A percentile compares a stretch with the other conserved stretches of the same genome.
Evolutionary conservation across 1,139 yeast species (phyloP).

Genomic region (Pichia sp.): DNA sequence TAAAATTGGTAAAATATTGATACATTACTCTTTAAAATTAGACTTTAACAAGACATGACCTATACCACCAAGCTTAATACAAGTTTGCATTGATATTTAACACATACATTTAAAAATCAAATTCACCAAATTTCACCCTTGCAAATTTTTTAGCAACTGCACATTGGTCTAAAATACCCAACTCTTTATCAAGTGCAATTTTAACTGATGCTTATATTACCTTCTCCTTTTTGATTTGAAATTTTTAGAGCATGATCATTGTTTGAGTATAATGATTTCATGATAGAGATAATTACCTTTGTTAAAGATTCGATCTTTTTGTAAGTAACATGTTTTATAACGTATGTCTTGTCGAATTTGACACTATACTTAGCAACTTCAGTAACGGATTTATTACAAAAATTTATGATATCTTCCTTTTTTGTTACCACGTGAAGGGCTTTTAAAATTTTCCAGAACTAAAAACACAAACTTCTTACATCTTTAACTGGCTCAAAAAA

Average conservation of each 20-base stretch:
- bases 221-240: slow-evolving; percentile 19
- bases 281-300: slow-evolving; percentile 10
- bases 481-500: slow-evolving; percentile 19
- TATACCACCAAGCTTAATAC: slow-evolving; percentile 23
- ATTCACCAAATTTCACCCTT: slow-evolving; percentile 18
- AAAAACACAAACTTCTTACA: slow-evolving; percentile 16
- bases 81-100: slow-evolving; percentile 24
- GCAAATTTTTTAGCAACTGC: slow-evolving; percentile 22
- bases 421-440: slow-evolving; percentile 16
- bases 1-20: slow-evolving; percentile 20
- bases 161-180: slow-evolving; percentile 24
- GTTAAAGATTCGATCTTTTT: slow-evolving; percentile 14
- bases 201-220: slow-evolving; percentile 20
- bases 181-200: slow-evolving; percentile 19
- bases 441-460: slow-evolving; percentile 16
- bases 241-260: slow-evolving; percentile 18
- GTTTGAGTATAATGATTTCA: slow-evolving; percentile 14
- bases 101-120: slow-evolving; percentile 23
- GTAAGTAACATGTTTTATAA: slow-evolving; percentile 11
- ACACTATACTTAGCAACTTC: slow-evolving; percentile 19
- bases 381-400: slow-evolving; percentile 15
- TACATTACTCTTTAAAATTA: slow-evolving; percentile 15
- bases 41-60: slow-evolving; percentile 19
- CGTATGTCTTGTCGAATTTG: slow-evolving; percentile 10
- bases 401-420: slow-evolving; percentile 16